phyloP scores from a whole-genome alignment of 2,329 filamentous ascomycete species.

The Botrytis pseudocinerea region DNA sequence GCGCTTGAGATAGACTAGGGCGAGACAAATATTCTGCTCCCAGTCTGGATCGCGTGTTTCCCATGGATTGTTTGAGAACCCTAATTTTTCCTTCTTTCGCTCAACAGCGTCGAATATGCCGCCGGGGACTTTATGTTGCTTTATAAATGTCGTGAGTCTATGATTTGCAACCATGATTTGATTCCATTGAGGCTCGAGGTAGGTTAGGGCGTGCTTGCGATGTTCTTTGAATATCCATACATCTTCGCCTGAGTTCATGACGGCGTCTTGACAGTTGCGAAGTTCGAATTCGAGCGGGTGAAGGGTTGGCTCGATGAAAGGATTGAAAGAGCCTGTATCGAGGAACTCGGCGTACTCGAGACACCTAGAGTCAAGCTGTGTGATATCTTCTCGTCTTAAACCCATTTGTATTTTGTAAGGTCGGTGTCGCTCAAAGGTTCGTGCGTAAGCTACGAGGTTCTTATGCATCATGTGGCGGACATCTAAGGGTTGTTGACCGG shows the following conservation, averaged over 20 bases:
- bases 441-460: constrained; percentile 18
- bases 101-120: not conserved
- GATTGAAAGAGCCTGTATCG: not conserved
- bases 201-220: not conserved
- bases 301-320: not conserved
- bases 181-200: not conserved
- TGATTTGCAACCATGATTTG: not conserved
- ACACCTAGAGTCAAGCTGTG: not conserved
- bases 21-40: not conserved
- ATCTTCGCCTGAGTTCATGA: not conserved
- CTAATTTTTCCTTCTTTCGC: not conserved
- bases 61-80: no score
- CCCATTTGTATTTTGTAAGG: constrained; percentile 23
- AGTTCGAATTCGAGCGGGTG: constrained; percentile 23
- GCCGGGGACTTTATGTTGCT: not conserved
- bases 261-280: not conserved
- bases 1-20: not conserved
- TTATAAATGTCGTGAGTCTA: not conserved
- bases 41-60: not conserved
- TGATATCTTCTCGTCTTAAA: constrained; percentile 11
- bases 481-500: not conserved
- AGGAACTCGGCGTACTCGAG: not conserved
- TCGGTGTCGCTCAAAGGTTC: constrained; percentile 19
- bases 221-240: not conserved
- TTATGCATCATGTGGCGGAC: constrained; percentile 17